Conservation (phyloP, 495 filamentous ascomycete genomes). For the Daldinia childiae region DNA sequence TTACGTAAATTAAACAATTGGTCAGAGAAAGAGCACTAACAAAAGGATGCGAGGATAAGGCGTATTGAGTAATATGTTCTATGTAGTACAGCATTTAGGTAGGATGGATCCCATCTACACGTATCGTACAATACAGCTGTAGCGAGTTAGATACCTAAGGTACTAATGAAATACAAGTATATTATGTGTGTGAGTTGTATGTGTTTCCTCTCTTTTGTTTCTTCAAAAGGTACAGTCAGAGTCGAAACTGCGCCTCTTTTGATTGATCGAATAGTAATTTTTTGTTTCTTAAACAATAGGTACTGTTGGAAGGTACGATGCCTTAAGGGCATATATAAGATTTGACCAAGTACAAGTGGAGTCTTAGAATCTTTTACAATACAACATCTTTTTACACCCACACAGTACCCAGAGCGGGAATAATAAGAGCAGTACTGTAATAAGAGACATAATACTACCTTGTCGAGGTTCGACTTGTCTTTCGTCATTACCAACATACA, state of each 20-base stretch:
- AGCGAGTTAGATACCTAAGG: not conserved
- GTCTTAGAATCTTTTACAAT: too few species aligned
- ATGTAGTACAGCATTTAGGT: slow-evolving; percentile 26
- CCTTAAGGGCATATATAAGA: too few species aligned
- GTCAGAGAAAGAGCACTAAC: slow-evolving; percentile 6
- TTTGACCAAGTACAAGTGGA: too few species aligned
- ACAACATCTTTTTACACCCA: too few species aligned
- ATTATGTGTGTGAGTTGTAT: slow-evolving; percentile 1
- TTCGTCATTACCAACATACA: not conserved
- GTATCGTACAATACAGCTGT: slow-evolving; percentile 18
- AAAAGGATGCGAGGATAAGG: slow-evolving; percentile 26
- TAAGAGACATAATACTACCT: not conserved
- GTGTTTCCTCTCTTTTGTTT: not conserved
- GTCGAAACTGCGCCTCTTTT: not conserved
- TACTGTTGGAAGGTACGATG: too few species aligned
- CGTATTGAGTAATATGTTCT: slow-evolving; percentile 4
- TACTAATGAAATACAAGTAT: not conserved
- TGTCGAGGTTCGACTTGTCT: not conserved
- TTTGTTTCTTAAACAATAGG: too few species aligned
- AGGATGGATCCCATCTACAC: slow-evolving; percentile 14
- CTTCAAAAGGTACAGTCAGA: not conserved
- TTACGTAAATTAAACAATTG: slow-evolving; percentile 24
- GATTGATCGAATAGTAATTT: not conserved
- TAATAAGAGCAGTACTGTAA: not conserved
- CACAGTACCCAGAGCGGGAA: not conserved